A percentile compares a stretch with the other conserved stretches of the same genome.
These are phyloP conservation scores for Clonostachys byssicola DNA, from an alignment of 2,329 filamentous ascomycete genomes.

Conservation along the genomic window DNA sequence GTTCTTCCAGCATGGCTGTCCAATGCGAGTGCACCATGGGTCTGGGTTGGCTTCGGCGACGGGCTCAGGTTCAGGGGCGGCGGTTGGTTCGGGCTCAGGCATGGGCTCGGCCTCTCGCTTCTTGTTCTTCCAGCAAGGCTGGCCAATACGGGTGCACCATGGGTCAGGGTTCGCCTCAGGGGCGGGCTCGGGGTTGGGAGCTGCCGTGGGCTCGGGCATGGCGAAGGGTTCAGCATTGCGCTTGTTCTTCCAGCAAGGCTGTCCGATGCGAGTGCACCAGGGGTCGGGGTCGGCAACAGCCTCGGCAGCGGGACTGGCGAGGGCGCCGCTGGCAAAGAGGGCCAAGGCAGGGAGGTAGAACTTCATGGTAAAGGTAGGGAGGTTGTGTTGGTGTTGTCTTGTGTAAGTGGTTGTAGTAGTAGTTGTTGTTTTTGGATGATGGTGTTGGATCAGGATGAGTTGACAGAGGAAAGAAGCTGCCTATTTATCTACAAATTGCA, in stretches of 20 bases:
- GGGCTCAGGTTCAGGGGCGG: constrained; percentile 13
- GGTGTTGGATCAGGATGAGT: no score
- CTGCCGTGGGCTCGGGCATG: background rate
- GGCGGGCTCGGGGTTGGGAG: constrained; percentile 2
- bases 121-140: constrained; percentile 1
- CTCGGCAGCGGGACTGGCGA: background rate
- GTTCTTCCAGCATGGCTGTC: constrained; percentile 32
- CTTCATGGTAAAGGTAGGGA: background rate
- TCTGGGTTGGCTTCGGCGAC: constrained; percentile 12
- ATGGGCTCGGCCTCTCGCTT: background rate
- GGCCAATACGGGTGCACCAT: constrained; percentile 14
- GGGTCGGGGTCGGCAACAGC: constrained; percentile 12
- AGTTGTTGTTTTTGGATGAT: no score
- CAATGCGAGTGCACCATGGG: constrained; percentile 28
- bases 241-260: constrained; percentile 1
- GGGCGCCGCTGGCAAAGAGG: background rate
- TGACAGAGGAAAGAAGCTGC: no score
- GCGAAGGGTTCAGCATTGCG: background rate
- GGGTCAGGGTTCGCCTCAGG: constrained; percentile 12
- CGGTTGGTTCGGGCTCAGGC: constrained; percentile 11
- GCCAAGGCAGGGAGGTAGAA: constrained; percentile 1
- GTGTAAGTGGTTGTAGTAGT: no score
- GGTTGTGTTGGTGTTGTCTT: no score
- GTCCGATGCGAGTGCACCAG: constrained; percentile 13
- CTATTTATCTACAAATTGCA: no score